Evolutionary conservation across 2,329 filamentous ascomycete genomes (phyloP).

Genomic region (Daldinia sp.): DNA sequence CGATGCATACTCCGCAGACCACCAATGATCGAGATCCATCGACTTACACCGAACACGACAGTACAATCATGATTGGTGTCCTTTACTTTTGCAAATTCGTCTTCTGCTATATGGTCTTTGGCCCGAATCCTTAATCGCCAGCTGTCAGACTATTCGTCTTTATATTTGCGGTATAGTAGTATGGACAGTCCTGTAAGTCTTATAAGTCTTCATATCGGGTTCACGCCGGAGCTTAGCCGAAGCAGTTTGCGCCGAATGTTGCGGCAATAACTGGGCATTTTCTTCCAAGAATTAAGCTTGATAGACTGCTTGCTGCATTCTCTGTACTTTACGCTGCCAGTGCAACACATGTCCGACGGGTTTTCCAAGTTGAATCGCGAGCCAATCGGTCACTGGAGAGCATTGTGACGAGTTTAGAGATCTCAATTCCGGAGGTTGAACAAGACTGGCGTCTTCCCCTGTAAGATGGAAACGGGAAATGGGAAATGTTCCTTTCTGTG

Average conservation of each 20-base stretch:
- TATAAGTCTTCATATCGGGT: constrained; percentile 17
- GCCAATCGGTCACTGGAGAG: constrained; percentile 16
- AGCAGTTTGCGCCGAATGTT: constrained; percentile 14
- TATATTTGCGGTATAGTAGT: background rate
- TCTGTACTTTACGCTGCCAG: constrained; percentile 1
- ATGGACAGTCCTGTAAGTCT: background rate
- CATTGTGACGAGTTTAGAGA: constrained; percentile 6
- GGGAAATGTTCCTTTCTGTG: constrained; percentile 8
- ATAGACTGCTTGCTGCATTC: constrained; percentile 16
- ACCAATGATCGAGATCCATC: constrained; percentile 38
- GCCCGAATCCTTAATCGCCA: constrained; percentile 9
- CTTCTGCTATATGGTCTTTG: constrained; percentile 15
- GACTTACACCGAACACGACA: constrained; percentile 46
- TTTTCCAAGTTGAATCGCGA: constrained; percentile 8
- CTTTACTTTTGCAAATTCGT: constrained; percentile 24
- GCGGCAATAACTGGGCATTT: constrained; percentile 24
- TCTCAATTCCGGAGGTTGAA: constrained; percentile 8
- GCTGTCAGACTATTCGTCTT: background rate
- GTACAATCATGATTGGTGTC: constrained; percentile 35
- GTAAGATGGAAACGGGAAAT: constrained; percentile 8
- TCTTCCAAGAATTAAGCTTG: constrained; percentile 9
- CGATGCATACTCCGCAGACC: constrained; percentile 31
- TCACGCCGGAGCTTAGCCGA: constrained; percentile 21
- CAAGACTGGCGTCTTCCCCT: constrained; percentile 8
- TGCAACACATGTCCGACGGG: constrained; percentile 18